Conservation (phyloP, 2,329 filamentous ascomycete genomes). For the Clonostachys chloroleuca region DNA sequence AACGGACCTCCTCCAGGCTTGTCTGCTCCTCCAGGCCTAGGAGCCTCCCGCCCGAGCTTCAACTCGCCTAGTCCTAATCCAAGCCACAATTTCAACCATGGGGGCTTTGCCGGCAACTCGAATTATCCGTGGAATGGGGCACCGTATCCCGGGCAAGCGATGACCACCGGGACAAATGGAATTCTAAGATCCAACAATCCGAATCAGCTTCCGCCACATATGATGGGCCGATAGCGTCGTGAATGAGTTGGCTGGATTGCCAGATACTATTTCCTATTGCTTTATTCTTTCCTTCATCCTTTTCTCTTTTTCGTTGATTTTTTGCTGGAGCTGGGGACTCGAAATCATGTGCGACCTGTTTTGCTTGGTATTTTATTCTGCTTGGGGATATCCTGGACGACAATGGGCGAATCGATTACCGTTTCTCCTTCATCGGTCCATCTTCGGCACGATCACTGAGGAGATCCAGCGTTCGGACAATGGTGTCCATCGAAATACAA, state of each 20-base stretch:
- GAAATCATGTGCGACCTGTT: neutral
- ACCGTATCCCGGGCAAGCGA: neutral
- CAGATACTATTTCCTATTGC: conserved; percentile 3
- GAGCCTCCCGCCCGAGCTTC: conserved; percentile 14
- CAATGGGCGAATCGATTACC: too few relatives aligned
- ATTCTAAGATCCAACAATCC: conserved; percentile 1
- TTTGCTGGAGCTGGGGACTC: neutral
- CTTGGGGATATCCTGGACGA: too few relatives aligned
- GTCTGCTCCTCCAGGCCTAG: conserved; percentile 67
- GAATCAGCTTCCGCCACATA: conserved; percentile 2
- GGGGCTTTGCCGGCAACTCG: conserved; percentile 8
- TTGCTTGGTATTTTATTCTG: neutral
- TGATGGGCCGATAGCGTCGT: conserved; percentile 6
- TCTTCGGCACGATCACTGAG: too few relatives aligned
- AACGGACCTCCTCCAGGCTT: conserved; percentile 81
- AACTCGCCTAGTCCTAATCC: conserved; percentile 1
- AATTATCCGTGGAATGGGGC: conserved; percentile 9
- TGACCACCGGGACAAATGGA: conserved; percentile 1
- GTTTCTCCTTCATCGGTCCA: too few relatives aligned
- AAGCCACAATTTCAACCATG: conserved; percentile 6
- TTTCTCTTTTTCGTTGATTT: neutral
- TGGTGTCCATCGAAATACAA: too few relatives aligned
- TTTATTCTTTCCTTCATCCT: neutral
- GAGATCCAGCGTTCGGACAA: too few relatives aligned
- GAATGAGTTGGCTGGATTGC: conserved; percentile 3